These are phyloP conservation scores for Clonostachys solani DNA, from an alignment of 2,329 filamentous ascomycete species.

Conservation along the genomic window DNA sequence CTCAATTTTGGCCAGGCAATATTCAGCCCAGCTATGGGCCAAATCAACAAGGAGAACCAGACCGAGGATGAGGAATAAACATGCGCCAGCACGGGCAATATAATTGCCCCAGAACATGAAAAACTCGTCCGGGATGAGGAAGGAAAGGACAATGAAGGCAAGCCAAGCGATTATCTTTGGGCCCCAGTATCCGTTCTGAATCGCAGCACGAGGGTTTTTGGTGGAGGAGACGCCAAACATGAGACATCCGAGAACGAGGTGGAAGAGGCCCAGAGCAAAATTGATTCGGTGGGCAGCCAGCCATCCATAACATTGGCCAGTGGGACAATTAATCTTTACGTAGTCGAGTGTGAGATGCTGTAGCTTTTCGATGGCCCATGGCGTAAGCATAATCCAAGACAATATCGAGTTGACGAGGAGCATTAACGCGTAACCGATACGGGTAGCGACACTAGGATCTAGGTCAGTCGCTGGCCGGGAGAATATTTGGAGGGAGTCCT, in stretches of 20 bases:
- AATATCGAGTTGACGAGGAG: slow-evolving; percentile 95
- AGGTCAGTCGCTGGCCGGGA: not conserved
- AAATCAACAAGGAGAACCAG: slow-evolving; percentile 91
- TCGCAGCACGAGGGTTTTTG: slow-evolving; percentile 77
- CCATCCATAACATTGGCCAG: slow-evolving; percentile 90
- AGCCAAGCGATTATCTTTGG: slow-evolving; percentile 93
- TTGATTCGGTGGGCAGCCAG: slow-evolving; percentile 97
- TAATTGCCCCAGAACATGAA: slow-evolving; percentile 97
- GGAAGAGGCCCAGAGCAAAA: slow-evolving; percentile 92
- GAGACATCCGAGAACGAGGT: slow-evolving; percentile 78
- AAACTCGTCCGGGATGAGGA: slow-evolving; percentile 92
- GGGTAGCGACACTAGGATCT: slow-evolving; percentile 74
- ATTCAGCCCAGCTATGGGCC: slow-evolving; percentile 95
- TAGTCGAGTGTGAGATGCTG: slow-evolving; percentile 91
- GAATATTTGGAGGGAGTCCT: not conserved
- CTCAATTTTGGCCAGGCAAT: slow-evolving; percentile 91
- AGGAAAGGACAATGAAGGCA: slow-evolving; percentile 80
- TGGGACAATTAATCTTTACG: slow-evolving; percentile 89
- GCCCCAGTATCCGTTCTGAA: slow-evolving; percentile 99
- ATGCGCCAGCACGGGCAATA: slow-evolving; percentile 80
- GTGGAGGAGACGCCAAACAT: slow-evolving; percentile 84
- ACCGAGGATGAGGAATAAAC: slow-evolving; percentile 89
- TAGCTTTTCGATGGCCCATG: slow-evolving; percentile 95
- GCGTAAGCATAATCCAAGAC: slow-evolving; percentile 98
- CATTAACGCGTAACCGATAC: slow-evolving; percentile 92